Conservation (phyloP, 73 alveolate genomes). For the Tetrahymena malaccensis region DNA sequence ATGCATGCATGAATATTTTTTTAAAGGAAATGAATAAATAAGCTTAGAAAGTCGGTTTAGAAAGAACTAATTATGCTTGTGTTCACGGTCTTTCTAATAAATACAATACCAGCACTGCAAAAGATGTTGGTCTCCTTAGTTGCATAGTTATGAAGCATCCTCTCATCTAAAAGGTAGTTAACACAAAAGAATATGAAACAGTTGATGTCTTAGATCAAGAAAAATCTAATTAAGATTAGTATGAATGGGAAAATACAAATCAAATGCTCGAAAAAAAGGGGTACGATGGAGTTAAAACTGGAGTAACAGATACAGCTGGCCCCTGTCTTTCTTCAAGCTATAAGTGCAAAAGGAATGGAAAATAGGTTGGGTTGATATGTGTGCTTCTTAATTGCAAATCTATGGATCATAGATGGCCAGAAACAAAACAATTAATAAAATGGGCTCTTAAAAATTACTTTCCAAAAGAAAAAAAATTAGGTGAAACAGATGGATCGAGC, state of each 20-base stretch:
- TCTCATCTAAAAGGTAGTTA: constrained; percentile 28
- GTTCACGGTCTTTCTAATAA: constrained; percentile 53
- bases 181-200: constrained; percentile 45
- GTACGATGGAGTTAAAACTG: constrained; percentile 83
- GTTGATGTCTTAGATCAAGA: constrained; percentile 7
- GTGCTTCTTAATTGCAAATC: background rate
- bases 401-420: background rate
- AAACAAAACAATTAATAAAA: background rate
- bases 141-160: background rate
- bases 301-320: constrained; percentile 87
- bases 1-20: background rate
- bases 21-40: constrained; percentile 47
- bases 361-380: background rate
- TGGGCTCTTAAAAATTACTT: background rate
- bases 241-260: constrained; percentile 75
- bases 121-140: constrained; percentile 5
- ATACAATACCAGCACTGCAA: constrained; percentile 14
- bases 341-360: background rate
- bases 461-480: background rate
- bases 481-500: background rate
- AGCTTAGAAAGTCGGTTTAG: constrained; percentile 42
- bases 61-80: constrained; percentile 38
- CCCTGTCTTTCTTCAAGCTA: constrained; percentile 59
- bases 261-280: constrained; percentile 71
- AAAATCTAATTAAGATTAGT: constrained; percentile 13